Evolutionary conservation across 768 basidiomycete species (phyloP).

Genomic region (Phlebiopsis gigantea): DNA sequence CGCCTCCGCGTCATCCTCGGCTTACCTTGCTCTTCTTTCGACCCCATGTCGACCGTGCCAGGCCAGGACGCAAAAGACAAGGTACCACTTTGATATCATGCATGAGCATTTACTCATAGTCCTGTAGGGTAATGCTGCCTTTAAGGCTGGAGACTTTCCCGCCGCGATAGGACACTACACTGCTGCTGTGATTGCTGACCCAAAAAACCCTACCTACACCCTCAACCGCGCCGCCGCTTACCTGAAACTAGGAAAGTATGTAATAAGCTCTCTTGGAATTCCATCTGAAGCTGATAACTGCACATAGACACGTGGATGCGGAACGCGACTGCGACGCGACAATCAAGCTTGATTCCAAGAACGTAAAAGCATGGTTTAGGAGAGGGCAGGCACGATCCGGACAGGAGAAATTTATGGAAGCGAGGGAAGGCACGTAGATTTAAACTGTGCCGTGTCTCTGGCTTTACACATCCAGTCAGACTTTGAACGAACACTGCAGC

Average conservation of each 20-base stretch:
- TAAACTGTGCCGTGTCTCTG: neutral
- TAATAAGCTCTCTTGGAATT: conserved; percentile 21
- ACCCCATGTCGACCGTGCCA: neutral
- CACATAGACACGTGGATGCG: conserved; percentile 65
- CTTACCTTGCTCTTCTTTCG: neutral
- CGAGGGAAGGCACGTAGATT: conserved; percentile 49
- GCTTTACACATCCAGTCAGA: conserved; percentile 37
- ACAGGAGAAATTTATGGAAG: conserved; percentile 50
- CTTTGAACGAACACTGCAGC: conserved; percentile 45
- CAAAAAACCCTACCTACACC: conserved; percentile 67
- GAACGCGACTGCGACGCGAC: conserved; percentile 74
- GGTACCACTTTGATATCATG: neutral
- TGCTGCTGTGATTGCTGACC: conserved; percentile 68
- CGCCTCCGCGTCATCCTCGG: neutral
- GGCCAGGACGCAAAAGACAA: conserved; percentile 11
- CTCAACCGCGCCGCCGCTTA: conserved; percentile 90
- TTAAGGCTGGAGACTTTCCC: conserved; percentile 76
- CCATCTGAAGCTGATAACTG: neutral
- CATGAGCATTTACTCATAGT: neutral
- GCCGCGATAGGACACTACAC: conserved; percentile 85
- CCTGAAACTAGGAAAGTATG: conserved; percentile 93
- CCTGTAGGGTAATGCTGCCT: conserved; percentile 77
- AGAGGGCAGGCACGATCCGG: conserved; percentile 67
- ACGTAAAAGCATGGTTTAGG: conserved; percentile 78
- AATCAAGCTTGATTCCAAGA: conserved; percentile 47